Conservation (phyloP, 495 filamentous ascomycete species). For the Hypoxylon lienhwacheense region DNA sequence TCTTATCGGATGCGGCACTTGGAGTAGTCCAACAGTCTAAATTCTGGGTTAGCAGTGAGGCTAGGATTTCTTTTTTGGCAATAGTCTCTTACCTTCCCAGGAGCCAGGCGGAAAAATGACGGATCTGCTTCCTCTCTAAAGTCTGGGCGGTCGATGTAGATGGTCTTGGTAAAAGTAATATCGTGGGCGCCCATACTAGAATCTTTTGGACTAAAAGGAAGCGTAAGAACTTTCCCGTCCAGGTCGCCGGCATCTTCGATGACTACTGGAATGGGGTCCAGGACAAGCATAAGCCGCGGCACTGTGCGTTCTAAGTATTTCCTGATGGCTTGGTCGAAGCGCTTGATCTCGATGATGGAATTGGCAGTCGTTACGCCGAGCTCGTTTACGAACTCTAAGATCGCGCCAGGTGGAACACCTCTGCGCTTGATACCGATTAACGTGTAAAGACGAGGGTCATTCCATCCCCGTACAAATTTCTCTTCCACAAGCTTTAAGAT, state of each 20-base stretch:
- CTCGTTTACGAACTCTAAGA: conserved; percentile 84
- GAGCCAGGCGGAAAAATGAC: conserved; percentile 78
- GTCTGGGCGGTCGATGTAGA: conserved; percentile 92
- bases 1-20: conserved; percentile 80
- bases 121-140: conserved; percentile 74
- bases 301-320: conserved; percentile 81
- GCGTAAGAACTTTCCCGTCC: conserved; percentile 55
- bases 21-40: conserved; percentile 75
- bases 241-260: conserved; percentile 75
- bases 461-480: conserved; percentile 77
- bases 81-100: conserved; percentile 61
- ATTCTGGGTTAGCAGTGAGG: conserved; percentile 2
- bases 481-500: conserved; percentile 74
- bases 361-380: conserved; percentile 80
- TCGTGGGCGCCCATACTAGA: conserved; percentile 58
- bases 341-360: conserved; percentile 69
- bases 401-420: conserved; percentile 83
- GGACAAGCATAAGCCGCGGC: conserved; percentile 81
- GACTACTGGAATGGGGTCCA: conserved; percentile 77
- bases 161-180: conserved; percentile 71
- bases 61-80: too few relatives aligned
- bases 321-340: conserved; percentile 79
- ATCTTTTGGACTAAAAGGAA: conserved; percentile 78
- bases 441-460: conserved; percentile 87
- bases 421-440: conserved; percentile 81